Evolutionary conservation across 139 green algal species (phyloP), one percentile per base, ranked within the genome.

Genomic region (Mesotaenium endlicherianum): DNA sequence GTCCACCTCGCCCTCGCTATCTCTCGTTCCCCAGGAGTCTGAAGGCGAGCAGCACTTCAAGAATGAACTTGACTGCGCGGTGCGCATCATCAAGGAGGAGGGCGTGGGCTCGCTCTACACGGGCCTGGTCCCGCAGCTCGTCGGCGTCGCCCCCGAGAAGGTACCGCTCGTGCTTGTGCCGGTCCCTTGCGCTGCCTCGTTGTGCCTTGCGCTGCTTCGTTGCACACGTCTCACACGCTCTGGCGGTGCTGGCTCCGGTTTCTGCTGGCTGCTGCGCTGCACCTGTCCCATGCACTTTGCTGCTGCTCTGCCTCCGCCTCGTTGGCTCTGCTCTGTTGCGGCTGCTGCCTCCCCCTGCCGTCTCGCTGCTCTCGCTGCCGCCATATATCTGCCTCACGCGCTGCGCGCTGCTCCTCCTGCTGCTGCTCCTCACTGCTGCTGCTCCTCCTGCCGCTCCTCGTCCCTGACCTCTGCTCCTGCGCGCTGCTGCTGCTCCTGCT

Each of bases 141-240:
- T 84, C 31, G 77, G 77, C 31, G 58, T 84, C 30, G 77, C 77
- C 14, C 75, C 75, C 17, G 75, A 82, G 38, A 82, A 82, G 75
- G 75, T 74, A 11, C 38, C 8, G 6, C 11, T 43, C 38, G 36
- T 43, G 36, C 8, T 11, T 74, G 36, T 74, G 8, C 11, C 14
- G 8, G 11, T 14, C 60, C 11, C 8, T 64, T 64, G 20, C 53
- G 20, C 26, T 64, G 26, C 20, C 53, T 64, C 53, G 20, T 64
- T 64, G 53, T 64, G 53, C 26, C 53, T 64, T 26, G 20, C 53
- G 20, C 53, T 64, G 53, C 53, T 26, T 64, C 53, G 26, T 26
- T 26, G 26, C 26, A 20, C 26, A 20, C 53, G 26, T 26, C 53
- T 64, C 53, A 64, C 53, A 20, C 53, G 26, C 53, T 26, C 53